Conservation (phyloP, 306 rosid genomes). For the Ormosia semicastrata region DNA sequence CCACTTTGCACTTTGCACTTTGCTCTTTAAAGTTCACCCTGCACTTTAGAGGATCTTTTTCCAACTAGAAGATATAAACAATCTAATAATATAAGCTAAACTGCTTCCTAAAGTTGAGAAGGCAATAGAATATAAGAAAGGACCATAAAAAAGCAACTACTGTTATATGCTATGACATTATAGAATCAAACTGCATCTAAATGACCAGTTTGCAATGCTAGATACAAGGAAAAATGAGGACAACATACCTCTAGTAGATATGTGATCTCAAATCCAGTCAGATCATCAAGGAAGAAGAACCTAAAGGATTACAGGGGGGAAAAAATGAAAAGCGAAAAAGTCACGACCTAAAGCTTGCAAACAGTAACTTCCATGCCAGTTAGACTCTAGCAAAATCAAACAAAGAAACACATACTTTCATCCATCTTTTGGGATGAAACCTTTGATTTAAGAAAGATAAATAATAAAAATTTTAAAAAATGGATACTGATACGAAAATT, state of each 20-base stretch:
- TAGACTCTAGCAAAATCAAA: background rate
- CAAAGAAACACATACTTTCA: background rate
- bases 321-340: background rate
- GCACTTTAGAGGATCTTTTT: background rate
- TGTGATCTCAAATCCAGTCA: slow-evolving; percentile 87
- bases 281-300: slow-evolving; percentile 93
- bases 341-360: background rate
- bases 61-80: background rate
- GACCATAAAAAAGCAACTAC: background rate
- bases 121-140: background rate
- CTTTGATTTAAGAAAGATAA: background rate
- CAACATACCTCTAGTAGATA: slow-evolving; percentile 73
- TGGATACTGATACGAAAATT: background rate
- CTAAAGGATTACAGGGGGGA: slow-evolving; percentile 31
- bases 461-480: background rate
- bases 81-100: background rate
- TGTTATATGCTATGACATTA: background rate
- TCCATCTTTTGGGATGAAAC: background rate
- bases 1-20: background rate
- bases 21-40: background rate
- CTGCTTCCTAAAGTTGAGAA: slow-evolving; percentile 1
- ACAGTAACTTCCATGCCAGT: slow-evolving; percentile 1
- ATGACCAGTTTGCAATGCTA: slow-evolving; percentile 8
- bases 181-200: slow-evolving; percentile 15
- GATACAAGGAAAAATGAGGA: background rate